Evolutionary conservation across 805 yeast species (phyloP).

Genomic region (Yamadazyma insecticola): DNA sequence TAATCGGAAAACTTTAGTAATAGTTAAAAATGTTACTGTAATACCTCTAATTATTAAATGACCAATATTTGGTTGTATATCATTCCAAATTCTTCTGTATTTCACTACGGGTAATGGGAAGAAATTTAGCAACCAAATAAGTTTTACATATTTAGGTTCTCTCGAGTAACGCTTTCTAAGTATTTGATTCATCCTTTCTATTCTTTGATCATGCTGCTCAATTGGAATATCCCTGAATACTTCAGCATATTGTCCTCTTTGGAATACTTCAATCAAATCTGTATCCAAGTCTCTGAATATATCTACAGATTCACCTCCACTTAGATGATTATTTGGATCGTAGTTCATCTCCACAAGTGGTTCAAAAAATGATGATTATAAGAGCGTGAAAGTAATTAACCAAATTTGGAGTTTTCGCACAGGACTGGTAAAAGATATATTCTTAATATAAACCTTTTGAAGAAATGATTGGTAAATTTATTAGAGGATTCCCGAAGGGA

Average conservation of each 20-base stretch:
- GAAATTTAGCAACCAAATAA: conserved; percentile 14
- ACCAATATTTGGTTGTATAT: conserved; percentile 7
- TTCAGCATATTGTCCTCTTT: conserved; percentile 4
- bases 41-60: conserved; percentile 2
- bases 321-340: no score
- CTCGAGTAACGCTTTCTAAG: conserved; percentile 3
- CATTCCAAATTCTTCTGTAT: conserved; percentile 14
- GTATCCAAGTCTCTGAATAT: conserved; percentile 18
- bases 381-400: no score
- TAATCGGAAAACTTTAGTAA: conserved; percentile 11
- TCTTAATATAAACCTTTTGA: no score
- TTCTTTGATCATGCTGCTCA: conserved; percentile 9
- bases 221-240: conserved; percentile 10
- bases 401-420: no score
- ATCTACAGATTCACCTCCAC: conserved; percentile 10
- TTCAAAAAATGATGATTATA: no score
- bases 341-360: no score
- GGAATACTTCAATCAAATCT: conserved; percentile 13
- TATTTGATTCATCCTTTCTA: conserved; percentile 9
- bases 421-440: no score
- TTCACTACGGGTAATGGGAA: conserved; percentile 17
- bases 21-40: conserved; percentile 3
- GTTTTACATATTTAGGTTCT: conserved; percentile 9
- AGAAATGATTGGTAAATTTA: no score
- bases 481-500: no score